These are phyloP conservation scores for Neoascochyta sp. DNA, from an alignment of 2,329 filamentous ascomycete species.

Conservation along the genomic window DNA sequence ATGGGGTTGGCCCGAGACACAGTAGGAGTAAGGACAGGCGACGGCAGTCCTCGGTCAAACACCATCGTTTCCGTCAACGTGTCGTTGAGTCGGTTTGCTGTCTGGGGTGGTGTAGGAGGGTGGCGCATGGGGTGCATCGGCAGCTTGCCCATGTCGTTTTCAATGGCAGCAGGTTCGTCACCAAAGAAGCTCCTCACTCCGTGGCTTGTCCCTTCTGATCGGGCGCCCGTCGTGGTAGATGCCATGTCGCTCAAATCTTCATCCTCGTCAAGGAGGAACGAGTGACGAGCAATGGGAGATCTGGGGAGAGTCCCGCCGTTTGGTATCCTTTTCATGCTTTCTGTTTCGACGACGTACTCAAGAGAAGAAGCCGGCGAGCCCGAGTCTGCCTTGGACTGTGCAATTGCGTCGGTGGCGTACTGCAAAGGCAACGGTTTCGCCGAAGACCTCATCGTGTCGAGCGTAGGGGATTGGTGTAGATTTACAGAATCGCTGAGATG, in stretches of 20 bases:
- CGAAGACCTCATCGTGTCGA: constrained; percentile 49
- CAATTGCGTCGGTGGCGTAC: constrained; percentile 11
- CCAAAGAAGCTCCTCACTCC: constrained; percentile 49
- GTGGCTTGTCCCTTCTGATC: constrained; percentile 35
- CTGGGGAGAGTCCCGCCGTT: constrained; percentile 42
- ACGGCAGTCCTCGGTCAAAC: constrained; percentile 36
- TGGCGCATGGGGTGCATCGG: constrained; percentile 35
- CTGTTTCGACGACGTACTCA: constrained; percentile 50
- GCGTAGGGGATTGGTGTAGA: constrained; percentile 18
- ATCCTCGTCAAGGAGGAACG: constrained; percentile 53
- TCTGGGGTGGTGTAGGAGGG: constrained; percentile 45
- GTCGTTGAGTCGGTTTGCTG: constrained; percentile 32
- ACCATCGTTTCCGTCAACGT: constrained; percentile 23
- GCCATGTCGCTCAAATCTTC: constrained; percentile 54
- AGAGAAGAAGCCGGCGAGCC: constrained; percentile 42
- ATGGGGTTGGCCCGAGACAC: constrained; percentile 18
- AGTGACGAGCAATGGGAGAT: constrained; percentile 32
- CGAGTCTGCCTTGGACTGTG: constrained; percentile 12
- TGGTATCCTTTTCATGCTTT: constrained; percentile 49
- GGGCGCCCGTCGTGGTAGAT: constrained; percentile 52
- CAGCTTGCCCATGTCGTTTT: constrained; percentile 27
- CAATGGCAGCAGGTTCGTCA: constrained; percentile 41
- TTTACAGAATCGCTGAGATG: constrained; percentile 42
- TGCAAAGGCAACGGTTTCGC: constrained; percentile 37
- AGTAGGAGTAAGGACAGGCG: constrained; percentile 38